Conservation (phyloP, 345 rosid species). For the Luvunga scandens region DNA sequence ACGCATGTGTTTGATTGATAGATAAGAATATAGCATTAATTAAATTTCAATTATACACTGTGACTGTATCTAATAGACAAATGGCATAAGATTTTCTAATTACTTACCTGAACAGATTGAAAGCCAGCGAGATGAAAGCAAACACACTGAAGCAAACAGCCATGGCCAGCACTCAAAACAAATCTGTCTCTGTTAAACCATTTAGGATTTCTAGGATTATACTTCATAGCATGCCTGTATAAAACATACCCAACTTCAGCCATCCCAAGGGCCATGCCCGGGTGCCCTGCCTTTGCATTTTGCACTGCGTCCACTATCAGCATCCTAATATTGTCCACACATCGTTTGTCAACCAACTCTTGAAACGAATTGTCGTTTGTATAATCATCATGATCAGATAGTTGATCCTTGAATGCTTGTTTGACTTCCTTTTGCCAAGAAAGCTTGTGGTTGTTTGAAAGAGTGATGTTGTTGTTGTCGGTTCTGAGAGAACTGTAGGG, state of each 20-base stretch:
- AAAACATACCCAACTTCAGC: slow-evolving; percentile 29
- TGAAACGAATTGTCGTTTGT: slow-evolving; percentile 15
- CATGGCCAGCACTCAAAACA: slow-evolving; percentile 46
- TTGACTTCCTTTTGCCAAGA: slow-evolving; percentile 25
- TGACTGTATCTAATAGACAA: too few relatives aligned
- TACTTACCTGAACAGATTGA: slow-evolving; percentile 27
- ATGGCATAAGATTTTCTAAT: too few relatives aligned
- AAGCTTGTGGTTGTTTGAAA: slow-evolving; percentile 6
- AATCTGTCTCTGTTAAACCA: slow-evolving; percentile 45
- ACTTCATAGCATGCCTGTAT: slow-evolving; percentile 32
- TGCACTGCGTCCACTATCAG: slow-evolving; percentile 38
- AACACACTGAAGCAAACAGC: slow-evolving; percentile 41
- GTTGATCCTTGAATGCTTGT: not conserved
- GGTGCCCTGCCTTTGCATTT: slow-evolving; percentile 40
- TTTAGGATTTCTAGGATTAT: slow-evolving; percentile 29
- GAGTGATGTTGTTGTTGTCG: not conserved
- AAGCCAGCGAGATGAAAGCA: slow-evolving; percentile 42
- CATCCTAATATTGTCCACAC: slow-evolving; percentile 34
- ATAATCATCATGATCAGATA: not conserved
- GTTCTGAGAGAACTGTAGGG: not conserved
- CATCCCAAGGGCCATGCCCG: slow-evolving; percentile 37
- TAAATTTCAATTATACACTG: too few relatives aligned
- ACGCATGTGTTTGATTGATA: too few relatives aligned
- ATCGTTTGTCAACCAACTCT: slow-evolving; percentile 22
- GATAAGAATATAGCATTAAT: too few relatives aligned